Conservation (phyloP, 2,329 filamentous ascomycete genomes). For the Microsporum audouinii region DNA sequence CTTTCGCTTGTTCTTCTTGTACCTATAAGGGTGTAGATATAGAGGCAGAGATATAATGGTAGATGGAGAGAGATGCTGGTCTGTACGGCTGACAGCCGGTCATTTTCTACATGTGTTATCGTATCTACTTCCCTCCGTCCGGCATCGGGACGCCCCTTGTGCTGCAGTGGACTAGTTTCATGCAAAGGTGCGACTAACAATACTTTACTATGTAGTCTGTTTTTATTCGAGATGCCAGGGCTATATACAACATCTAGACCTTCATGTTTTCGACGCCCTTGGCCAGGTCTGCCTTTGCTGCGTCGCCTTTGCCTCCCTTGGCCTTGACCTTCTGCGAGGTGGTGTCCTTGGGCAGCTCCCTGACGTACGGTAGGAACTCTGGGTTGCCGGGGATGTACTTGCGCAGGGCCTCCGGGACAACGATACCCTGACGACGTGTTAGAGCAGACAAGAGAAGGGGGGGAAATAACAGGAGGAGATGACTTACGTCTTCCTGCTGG, state of each 20-base stretch:
- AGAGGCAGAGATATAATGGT: too few relatives aligned
- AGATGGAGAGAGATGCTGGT: neutral
- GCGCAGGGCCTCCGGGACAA: slow-evolving; percentile 68
- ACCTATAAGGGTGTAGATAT: too few relatives aligned
- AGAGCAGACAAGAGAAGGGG: slow-evolving; percentile 12
- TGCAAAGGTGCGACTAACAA: neutral
- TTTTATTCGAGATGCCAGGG: neutral
- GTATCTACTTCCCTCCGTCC: neutral
- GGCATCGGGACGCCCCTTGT: neutral
- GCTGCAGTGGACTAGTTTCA: neutral
- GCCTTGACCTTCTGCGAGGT: slow-evolving; percentile 48
- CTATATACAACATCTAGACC: slow-evolving; percentile 20
- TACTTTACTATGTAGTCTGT: neutral
- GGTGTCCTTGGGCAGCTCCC: slow-evolving; percentile 69
- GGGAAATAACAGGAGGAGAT: neutral
- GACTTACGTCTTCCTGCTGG: slow-evolving; percentile 68
- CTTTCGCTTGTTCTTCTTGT: neutral
- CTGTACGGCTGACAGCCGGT: neutral
- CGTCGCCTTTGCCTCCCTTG: slow-evolving; percentile 24
- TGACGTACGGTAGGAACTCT: slow-evolving; percentile 78
- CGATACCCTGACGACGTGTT: slow-evolving; percentile 48
- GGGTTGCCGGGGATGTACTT: slow-evolving; percentile 85
- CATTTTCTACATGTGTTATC: neutral
- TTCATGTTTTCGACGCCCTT: slow-evolving; percentile 34
- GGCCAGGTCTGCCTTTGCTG: slow-evolving; percentile 24